phyloP scores from a whole-genome alignment of 805 yeast genomes.

The Candida koratica region DNA sequence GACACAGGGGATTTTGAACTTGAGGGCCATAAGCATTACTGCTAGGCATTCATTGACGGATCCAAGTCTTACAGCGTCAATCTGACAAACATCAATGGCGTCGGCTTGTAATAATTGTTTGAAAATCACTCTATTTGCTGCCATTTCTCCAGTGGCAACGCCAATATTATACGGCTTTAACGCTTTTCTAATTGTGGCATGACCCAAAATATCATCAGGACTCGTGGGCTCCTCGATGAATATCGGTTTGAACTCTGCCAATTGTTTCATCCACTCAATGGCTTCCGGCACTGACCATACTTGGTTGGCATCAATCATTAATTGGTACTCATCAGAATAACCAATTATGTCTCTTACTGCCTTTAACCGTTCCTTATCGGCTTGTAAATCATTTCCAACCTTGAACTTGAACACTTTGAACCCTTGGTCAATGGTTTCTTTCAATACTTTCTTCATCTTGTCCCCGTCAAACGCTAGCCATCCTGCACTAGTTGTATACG shows the following conservation, averaged over 20 bases:
- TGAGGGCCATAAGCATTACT: conserved; percentile 17
- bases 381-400: conserved; percentile 36
- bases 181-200: conserved; percentile 17
- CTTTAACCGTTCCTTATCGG: conserved; percentile 30
- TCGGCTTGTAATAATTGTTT: conserved; percentile 17
- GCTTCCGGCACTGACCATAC: conserved; percentile 18
- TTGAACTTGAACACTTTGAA: conserved; percentile 39
- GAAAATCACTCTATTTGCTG: conserved; percentile 17
- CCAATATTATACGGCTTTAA: conserved; percentile 16
- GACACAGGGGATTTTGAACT: conserved; percentile 15
- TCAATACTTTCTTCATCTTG: conserved; percentile 27
- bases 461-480: conserved; percentile 43
- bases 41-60: conserved; percentile 17
- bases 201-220: conserved; percentile 17
- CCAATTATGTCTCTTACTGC: conserved; percentile 41
- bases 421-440: conserved; percentile 34
- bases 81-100: conserved; percentile 17
- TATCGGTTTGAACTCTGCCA: conserved; percentile 16
- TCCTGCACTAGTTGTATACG: conserved; percentile 44
- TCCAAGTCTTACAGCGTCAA: conserved; percentile 16
- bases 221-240: conserved; percentile 17
- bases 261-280: conserved; percentile 18
- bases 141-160: conserved; percentile 18
- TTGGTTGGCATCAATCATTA: conserved; percentile 17
- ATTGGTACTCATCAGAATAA: conserved; percentile 24